Evolutionary conservation across 805 yeast species (phyloP), one percentile per base, ranked within the genome.

Genomic region (Torulaspora maleeae): DNA sequence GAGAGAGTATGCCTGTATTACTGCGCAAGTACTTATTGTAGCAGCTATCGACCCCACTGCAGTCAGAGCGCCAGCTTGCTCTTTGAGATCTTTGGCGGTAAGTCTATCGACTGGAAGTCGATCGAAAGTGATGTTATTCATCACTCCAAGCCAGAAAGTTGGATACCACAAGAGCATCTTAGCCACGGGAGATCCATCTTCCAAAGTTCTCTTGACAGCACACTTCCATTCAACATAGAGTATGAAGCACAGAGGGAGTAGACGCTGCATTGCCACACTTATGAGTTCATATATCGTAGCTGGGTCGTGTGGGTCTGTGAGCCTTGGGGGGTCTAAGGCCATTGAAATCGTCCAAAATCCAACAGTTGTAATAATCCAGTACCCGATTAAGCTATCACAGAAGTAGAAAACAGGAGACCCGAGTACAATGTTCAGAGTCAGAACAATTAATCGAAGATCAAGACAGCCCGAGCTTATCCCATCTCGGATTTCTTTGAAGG

Each of bases 111-210:
- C 82, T 0, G 97, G 96, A 9, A 91, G 66, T 49, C 90, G 70
- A 59, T 89, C 98, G 67, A 91, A 88, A 0, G 95, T 87, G 55
- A 86, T 75, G 64, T 88, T 90, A 63, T 90, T 89, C 56, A 89
- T 72, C 27, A 86, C 73, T 1, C 96, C 96, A 2, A 86, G 56
- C 95, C 95, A 87, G 59, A 84, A 84, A 2, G 83, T 70, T 0
- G 90, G 84, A 51, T 84, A 85, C 93, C 95, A 90, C 19, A 68
- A 22, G 0, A 62, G 15, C 1, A 62, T 35, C 43, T 69, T 73
- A 4, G 65, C 57, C n/a, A 71, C n/a, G 0, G 73, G 69, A 0
- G 76, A 71, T 0, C 72, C 68, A n/a, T 64, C 59, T 24, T 60
- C 53, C 28, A 81, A 65, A 0, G 89, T 82, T 33, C 76, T 67